phyloP scores from a whole-genome alignment of 768 basidiomycete species.

The Phlegmacium glaucopus region DNA sequence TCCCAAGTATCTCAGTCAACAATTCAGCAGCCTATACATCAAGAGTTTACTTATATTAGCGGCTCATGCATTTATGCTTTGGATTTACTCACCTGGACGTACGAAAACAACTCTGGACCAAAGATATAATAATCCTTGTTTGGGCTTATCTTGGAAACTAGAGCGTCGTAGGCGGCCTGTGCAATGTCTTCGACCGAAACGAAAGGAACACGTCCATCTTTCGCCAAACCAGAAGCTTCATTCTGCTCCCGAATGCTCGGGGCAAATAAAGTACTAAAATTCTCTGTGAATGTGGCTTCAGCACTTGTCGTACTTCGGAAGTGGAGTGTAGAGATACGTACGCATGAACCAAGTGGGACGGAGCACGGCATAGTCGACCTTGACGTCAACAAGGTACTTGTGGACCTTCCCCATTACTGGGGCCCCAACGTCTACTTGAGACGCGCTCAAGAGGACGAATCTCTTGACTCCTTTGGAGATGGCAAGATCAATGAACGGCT shows the following conservation, averaged over 20 bases:
- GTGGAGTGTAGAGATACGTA: too few relatives aligned
- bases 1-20: conserved; percentile 18
- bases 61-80: background rate
- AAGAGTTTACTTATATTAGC: background rate
- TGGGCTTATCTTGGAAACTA: conserved; percentile 11
- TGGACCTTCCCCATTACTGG: background rate
- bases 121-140: conserved; percentile 2
- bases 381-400: conserved; percentile 9
- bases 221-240: conserved; percentile 12
- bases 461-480: conserved; percentile 19
- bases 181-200: conserved; percentile 26
- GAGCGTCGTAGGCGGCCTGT: conserved; percentile 20
- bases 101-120: conserved; percentile 5
- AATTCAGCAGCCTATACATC: conserved; percentile 16
- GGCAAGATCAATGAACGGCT: conserved; percentile 29
- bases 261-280: background rate
- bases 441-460: conserved; percentile 24
- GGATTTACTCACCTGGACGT: conserved; percentile 2
- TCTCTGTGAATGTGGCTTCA: too few relatives aligned
- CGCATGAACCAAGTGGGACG: conserved; percentile 29
- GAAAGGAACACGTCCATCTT: conserved; percentile 17
- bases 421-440: conserved; percentile 9
- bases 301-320: too few relatives aligned
- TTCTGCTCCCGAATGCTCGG: conserved; percentile 7
- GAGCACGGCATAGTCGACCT: conserved; percentile 24